phyloP scores from a whole-genome alignment of 768 basidiomycete species.

The Coprinopsis sp. region DNA sequence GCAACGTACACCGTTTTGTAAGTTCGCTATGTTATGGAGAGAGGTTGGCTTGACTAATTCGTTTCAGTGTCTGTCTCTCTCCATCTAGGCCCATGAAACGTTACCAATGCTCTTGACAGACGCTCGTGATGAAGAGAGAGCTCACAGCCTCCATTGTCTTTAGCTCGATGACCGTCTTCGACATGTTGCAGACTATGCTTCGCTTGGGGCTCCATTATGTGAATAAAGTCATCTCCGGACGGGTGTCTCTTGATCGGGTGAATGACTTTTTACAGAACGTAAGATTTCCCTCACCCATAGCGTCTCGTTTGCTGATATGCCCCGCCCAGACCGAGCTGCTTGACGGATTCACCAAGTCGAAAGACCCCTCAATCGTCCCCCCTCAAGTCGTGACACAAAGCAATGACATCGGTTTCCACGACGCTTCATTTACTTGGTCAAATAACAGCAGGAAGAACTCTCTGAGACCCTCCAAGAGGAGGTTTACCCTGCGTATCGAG shows the following conservation, averaged over 20 bases:
- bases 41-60: neutral
- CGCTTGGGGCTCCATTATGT: conserved; percentile 31
- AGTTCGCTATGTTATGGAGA: neutral
- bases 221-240: conserved; percentile 34
- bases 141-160: conserved; percentile 42
- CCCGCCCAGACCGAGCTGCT: conserved; percentile 41
- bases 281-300: neutral
- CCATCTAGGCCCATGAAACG: neutral
- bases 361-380: conserved; percentile 11
- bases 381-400: conserved; percentile 12
- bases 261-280: conserved; percentile 37
- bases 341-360: conserved; percentile 28
- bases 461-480: conserved; percentile 41
- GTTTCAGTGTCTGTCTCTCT: conserved; percentile 8
- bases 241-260: conserved; percentile 59
- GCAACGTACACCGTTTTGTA: conserved; percentile 59
- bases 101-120: conserved; percentile 18
- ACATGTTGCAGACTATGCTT: conserved; percentile 51
- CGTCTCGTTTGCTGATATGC: neutral
- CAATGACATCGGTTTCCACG: conserved; percentile 41
- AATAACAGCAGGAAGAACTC: conserved; percentile 25
- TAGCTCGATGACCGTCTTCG: conserved; percentile 60
- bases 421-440: conserved; percentile 55
- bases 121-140: conserved; percentile 33
- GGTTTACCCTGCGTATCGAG: conserved; percentile 47